Evolutionary conservation across 306 rosid species (phyloP), one percentile per base, ranked within the genome.

Genomic region (Canavalia ensiformis): DNA sequence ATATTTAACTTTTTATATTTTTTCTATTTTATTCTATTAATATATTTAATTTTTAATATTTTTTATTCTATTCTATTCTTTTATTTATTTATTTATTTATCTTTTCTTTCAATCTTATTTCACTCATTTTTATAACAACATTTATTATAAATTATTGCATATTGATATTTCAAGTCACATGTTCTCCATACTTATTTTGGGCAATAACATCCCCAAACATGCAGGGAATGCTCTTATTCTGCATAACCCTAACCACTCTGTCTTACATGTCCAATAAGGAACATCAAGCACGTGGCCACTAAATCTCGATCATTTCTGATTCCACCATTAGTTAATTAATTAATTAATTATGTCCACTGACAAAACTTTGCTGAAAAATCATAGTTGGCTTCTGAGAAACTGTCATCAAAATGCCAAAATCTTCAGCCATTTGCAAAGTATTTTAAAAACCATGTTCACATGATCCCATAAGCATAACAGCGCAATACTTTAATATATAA

Each of bases 261-360:
- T 70, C 84, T 75, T 54, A 56, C 81, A 84, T 63, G 74, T 78
- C 68, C 66, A 59, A 73, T 72, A 31, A 79, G 57, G 70, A 87
- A 76, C 74, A 68, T 76, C 79, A 83, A 72, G 79, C 92, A 87
- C 82, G 90, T 87, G 95, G 88, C 86, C 91, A 91, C 91, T 74
- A 60, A 84, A 84, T 66, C 73, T 77, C 73, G 57, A 42, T 79
- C 84, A 80, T 71, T 62, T 66, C 41, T 58, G 52, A 65, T 67
- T 70, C 77, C 31, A 44, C 64, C 50, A 77, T 51, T 87, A 72
- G 10, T 85, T 85, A 74, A 31, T 76, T 35, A 67, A 77, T 51
- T 87, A 72, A 7, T 85, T 85, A 74, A 69, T 49, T 78, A 52
- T 62, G 68, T 63, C 56, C 75, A 69, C 85, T 57, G 77, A 54